A percentile compares a stretch with the other conserved stretches of the same genome.
These are phyloP conservation scores for Cunninghamia lanceolata DNA, from an alignment of 75 land plant species.

Conservation along the genomic window DNA sequence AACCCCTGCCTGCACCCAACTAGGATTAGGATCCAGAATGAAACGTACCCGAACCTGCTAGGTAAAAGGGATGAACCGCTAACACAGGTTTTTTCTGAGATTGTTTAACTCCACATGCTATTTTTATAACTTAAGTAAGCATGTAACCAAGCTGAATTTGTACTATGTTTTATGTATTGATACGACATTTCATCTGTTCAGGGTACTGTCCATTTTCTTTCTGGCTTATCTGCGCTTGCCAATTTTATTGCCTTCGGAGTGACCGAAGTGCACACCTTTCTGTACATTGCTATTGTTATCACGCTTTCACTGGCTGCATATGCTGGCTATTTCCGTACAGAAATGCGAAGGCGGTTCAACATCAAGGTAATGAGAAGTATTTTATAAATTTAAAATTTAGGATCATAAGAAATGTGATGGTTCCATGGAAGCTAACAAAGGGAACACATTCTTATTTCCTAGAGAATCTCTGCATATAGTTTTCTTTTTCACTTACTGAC, in stretches of 20 bases:
- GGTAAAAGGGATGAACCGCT: no score
- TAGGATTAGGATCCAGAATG: no score
- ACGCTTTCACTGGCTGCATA: slow-evolving; percentile 51
- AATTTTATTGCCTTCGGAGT: slow-evolving; percentile 51
- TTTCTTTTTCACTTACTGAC: background rate
- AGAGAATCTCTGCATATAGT: background rate
- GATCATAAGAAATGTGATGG: background rate
- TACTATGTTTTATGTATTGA: background rate
- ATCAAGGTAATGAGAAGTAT: slow-evolving; percentile 43
- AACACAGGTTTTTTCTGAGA: no score
- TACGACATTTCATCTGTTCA: slow-evolving; percentile 22
- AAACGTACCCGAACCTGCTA: no score
- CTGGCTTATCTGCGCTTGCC: slow-evolving; percentile 30
- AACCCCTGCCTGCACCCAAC: no score
- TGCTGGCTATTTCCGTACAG: slow-evolving; percentile 62
- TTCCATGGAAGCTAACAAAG: background rate
- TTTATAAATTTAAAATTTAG: background rate
- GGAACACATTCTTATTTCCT: background rate
- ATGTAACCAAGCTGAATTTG: background rate
- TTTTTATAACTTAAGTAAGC: background rate
- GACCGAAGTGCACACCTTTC: slow-evolving; percentile 43
- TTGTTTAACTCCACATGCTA: background rate
- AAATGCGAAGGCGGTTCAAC: slow-evolving; percentile 69
- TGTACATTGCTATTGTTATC: slow-evolving; percentile 47
- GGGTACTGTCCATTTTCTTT: slow-evolving; percentile 55